Conservation (phyloP, 2,329 filamentous ascomycete genomes). For the Cordyceps cateniannulata region DNA sequence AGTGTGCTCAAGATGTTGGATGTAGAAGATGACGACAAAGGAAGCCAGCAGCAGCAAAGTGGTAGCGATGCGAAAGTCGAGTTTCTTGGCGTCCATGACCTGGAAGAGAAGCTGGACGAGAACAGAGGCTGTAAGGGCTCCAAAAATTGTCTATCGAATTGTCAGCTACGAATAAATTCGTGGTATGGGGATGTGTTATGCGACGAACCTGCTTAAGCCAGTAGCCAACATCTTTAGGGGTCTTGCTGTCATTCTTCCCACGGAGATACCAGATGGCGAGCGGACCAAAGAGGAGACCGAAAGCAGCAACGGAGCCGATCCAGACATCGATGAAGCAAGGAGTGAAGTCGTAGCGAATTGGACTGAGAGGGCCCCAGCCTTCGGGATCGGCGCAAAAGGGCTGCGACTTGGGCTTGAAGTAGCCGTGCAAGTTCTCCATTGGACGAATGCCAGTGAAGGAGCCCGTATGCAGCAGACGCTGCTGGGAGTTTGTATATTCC, state of each 20-base stretch:
- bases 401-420: slow-evolving; percentile 60
- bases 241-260: slow-evolving; percentile 32
- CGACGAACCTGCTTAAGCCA: slow-evolving; percentile 76
- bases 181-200: not conserved
- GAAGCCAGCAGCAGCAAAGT: slow-evolving; percentile 66
- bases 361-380: slow-evolving; percentile 92
- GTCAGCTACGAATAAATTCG: slow-evolving; percentile 12
- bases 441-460: slow-evolving; percentile 55
- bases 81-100: slow-evolving; percentile 53
- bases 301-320: slow-evolving; percentile 70
- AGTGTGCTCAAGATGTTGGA: slow-evolving; percentile 84
- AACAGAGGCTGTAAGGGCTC: slow-evolving; percentile 60
- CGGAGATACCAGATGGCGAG: slow-evolving; percentile 70
- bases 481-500: slow-evolving; percentile 28
- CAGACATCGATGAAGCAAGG: slow-evolving; percentile 95
- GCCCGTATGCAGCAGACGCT: slow-evolving; percentile 48
- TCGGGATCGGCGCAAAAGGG: slow-evolving; percentile 82
- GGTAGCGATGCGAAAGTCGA: slow-evolving; percentile 82
- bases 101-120: slow-evolving; percentile 70
- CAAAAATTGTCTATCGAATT: slow-evolving; percentile 49
- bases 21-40: slow-evolving; percentile 64
- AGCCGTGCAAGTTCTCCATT: slow-evolving; percentile 43
- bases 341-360: slow-evolving; percentile 84
- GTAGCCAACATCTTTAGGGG: slow-evolving; percentile 79
- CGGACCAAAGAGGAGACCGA: slow-evolving; percentile 71